Conservation (phyloP, 31 red algal genomes). For the Odonthalia washingtoniensis region DNA sequence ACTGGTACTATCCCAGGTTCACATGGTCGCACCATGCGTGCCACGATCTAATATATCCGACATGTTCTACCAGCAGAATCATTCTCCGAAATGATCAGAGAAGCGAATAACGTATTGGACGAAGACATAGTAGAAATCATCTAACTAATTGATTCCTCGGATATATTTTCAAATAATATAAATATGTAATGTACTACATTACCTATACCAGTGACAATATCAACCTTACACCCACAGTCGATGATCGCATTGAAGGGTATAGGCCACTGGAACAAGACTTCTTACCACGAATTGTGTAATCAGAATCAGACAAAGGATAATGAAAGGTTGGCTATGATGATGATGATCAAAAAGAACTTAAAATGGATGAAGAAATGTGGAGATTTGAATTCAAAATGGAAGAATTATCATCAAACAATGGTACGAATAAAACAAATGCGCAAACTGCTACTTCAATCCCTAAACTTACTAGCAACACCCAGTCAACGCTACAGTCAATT, state of each 20-base stretch:
- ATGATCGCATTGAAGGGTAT: not conserved
- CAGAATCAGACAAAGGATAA: not conserved
- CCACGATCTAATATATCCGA: too few species aligned
- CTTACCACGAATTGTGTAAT: not conserved
- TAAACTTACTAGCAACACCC: not conserved
- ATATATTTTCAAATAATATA: not conserved
- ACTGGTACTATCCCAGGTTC: too few species aligned
- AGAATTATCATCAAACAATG: too few species aligned
- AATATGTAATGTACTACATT: not conserved
- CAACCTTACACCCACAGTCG: not conserved
- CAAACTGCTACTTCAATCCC: not conserved
- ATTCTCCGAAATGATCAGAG: not conserved
- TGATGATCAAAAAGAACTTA: too few species aligned
- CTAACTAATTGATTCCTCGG: not conserved
- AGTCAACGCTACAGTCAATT: not conserved
- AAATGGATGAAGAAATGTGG: too few species aligned
- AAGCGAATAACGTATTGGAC: not conserved
- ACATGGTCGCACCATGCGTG: too few species aligned
- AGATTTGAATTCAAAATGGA: too few species aligned
- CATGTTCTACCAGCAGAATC: too few species aligned
- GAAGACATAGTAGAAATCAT: not conserved
- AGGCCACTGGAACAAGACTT: not conserved
- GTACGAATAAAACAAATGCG: not conserved
- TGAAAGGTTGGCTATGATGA: not conserved
- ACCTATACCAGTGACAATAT: not conserved